Evolutionary conservation across 1,284 basidiomycete species (phyloP), one percentile per base, ranked within the genome.

Genomic region (Peniophora sp.): DNA sequence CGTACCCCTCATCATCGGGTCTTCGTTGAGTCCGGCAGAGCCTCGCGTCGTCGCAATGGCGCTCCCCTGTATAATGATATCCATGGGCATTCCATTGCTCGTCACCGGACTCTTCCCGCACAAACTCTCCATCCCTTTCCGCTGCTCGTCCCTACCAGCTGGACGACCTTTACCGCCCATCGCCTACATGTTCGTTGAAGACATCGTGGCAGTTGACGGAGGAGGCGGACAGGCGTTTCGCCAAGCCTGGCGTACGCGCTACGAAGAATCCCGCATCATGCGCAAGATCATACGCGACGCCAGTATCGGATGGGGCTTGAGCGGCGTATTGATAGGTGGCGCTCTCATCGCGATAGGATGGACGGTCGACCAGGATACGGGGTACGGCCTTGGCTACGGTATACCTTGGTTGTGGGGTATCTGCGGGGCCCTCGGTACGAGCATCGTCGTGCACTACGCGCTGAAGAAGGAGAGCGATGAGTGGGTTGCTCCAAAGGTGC

Each of bases 321-420:
- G 57, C 2, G 65, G 65, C 17, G 52, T 53, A n/a, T 6, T 60
- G 24, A 20, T 62, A 47, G 64, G 57, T 23, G 56, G 36, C 15
- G 62, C 45, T 17, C 57, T 64, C 37, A 60, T 67, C 47, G 60
- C 53, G 1, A 55, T 60, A 11, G 60, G 58, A 2, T 64, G 64
- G 62, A 57, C 58, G 6, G 58, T 61, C 17, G 43, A 57, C 15
- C 55, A 56, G 41, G 62, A 67, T 49, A 59, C 60, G 10, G 65
- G 56, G 17, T 66, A 65, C 51, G 65, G 64, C 8, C 52, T 65
- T 37, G 57, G 58, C 9, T 67, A 63, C 57, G 61, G 64, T 34
- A 51, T 67, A 11, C 63, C 64, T 0, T 67, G 65, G 64, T 49
- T 64, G 2, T 66, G 64, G 63, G 64, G 60, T 15, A 54, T 67